Evolutionary conservation across 371 early-diverging fungal genomes (phyloP).

Genomic region (Nematocida sp.): DNA sequence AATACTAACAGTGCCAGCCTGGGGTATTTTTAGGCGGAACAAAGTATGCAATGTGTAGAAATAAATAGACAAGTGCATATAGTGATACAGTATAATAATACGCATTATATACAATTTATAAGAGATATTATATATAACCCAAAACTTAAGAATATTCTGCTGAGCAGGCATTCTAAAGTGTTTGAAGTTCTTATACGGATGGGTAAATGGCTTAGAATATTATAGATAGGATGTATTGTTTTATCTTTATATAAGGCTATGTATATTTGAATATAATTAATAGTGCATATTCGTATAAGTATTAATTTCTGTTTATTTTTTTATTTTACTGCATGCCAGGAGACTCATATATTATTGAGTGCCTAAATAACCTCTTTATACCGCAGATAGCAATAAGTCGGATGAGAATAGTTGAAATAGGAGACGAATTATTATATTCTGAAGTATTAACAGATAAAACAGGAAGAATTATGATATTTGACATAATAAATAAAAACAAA

Average conservation of each 20-base stretch:
- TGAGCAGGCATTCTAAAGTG: too few species aligned
- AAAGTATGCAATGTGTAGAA: slow-evolving; percentile 58
- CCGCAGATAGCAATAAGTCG: slow-evolving; percentile 10
- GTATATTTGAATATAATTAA: slow-evolving; percentile 13
- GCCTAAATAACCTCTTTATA: background rate
- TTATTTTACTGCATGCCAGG: slow-evolving; percentile 28
- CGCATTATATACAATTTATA: too few species aligned
- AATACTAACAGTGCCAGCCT: slow-evolving; percentile 66
- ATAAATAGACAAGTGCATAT: too few species aligned
- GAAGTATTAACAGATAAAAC: slow-evolving; percentile 35
- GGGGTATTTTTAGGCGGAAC: slow-evolving; percentile 68
- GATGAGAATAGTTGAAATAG: slow-evolving; percentile 47
- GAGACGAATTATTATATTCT: slow-evolving; percentile 22
- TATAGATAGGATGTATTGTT: background rate
- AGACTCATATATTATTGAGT: slow-evolving; percentile 48
- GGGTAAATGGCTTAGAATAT: too few species aligned
- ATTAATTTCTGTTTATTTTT: too few species aligned
- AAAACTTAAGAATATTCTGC: too few species aligned
- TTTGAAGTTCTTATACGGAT: too few species aligned
- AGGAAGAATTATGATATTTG: slow-evolving; percentile 46
- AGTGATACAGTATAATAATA: too few species aligned
- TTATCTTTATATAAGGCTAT: background rate
- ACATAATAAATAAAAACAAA: slow-evolving; percentile 28
- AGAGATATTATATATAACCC: too few species aligned
- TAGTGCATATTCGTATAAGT: too few species aligned